Base-by-base conservation (phyloP, 177 flowering plant species). In the Vitis hybrid region DNA sequence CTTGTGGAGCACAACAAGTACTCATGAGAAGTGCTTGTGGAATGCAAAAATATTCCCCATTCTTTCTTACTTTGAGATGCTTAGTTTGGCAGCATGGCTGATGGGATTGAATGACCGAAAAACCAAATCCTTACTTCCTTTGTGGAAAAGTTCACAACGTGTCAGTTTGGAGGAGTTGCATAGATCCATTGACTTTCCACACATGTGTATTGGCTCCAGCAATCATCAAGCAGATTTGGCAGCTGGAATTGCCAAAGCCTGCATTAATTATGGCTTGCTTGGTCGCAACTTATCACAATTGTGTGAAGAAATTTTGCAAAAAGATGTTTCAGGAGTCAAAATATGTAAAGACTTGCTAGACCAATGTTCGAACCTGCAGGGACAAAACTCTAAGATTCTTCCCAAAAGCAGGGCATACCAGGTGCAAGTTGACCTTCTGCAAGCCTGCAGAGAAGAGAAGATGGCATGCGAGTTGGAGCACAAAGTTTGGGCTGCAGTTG, bases 141-240 rank as follows among this genome's bases (percentile, higher is more conserved):
- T 81, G 71, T 96, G 99, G 99, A 87, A 69, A 83, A 79, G 74
- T 67, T 85, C 97, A 32, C 75, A 64, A 7, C 84, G 97, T 66
- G 79, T 92, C 48, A 96, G 98, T 82, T 78, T 96, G 79, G 98
- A 93, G 79, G 97, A 93, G 79, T 73, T 93, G 79, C 99, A 96
- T 76, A 82, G 91, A 73, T 88, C 95, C 59, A 94, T 96, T 65
- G 91, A 94, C 77, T 96, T 88, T 77, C 71, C 78, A 61, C 72
- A 84, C 61, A 90, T 94, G 91, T 94, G 97, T 75, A 64, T 60
- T n/a, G 87, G 83, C 11, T 93, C 95, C 10, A 83, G 84, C 67
- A 78, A 84, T 83, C 99, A 96, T 81, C 97, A 92, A 78, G 93
- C 98, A 53, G 90, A 92, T 75, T 87, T 96, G 78, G 97, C 97